Conservation (phyloP, 2,329 filamentous ascomycete species). For the Neofusicoccum cordaticola region DNA sequence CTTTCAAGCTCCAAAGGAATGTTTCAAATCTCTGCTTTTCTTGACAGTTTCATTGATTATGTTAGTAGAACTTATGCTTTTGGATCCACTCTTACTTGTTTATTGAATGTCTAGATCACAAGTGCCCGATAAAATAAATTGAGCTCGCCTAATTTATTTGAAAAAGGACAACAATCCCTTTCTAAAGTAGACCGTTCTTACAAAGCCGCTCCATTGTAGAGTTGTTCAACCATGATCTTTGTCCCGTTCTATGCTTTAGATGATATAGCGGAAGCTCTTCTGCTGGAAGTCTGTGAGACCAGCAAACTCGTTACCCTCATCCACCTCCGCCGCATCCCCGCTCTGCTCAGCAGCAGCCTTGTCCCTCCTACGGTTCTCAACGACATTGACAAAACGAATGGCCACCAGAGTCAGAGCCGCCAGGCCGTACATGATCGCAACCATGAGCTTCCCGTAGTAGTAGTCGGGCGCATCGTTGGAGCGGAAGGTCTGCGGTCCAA, state of each 20-base stretch:
- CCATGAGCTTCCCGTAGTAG: background rate
- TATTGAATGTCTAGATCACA: too few relatives aligned
- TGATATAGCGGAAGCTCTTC: background rate
- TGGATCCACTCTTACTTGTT: too few relatives aligned
- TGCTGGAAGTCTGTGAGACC: background rate
- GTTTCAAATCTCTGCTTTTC: too few relatives aligned
- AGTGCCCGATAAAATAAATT: too few relatives aligned
- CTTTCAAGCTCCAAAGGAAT: too few relatives aligned
- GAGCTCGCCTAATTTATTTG: too few relatives aligned
- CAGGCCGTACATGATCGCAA: background rate
- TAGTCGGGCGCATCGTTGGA: slow-evolving; percentile 47
- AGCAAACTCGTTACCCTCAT: background rate
- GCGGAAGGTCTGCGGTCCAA: slow-evolving; percentile 43
- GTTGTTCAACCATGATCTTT: too few relatives aligned
- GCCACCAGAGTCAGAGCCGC: background rate
- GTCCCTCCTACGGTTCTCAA: background rate
- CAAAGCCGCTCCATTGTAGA: too few relatives aligned
- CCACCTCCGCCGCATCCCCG: background rate
- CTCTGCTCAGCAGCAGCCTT: background rate
- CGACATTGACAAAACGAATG: background rate
- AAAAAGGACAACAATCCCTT: too few relatives aligned
- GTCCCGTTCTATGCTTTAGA: background rate
- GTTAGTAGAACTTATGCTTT: too few relatives aligned
- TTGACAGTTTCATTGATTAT: too few relatives aligned
- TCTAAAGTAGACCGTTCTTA: too few relatives aligned